Conservation (phyloP, 176 grass and related monocot genomes). For the Triticum urartu region DNA sequence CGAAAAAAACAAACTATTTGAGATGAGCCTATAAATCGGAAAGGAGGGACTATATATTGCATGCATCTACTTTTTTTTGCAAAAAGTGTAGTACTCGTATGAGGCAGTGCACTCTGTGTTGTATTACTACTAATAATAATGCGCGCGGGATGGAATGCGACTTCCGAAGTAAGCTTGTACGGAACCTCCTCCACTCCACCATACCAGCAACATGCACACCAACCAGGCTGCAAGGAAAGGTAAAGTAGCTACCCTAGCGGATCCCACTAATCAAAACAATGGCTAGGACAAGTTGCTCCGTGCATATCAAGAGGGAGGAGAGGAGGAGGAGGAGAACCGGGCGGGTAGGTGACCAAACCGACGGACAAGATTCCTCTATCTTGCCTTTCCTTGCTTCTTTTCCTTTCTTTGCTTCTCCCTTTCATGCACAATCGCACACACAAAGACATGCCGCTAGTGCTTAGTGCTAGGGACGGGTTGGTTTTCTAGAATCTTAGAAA, state of each 20-base stretch:
- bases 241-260: slow-evolving; percentile 19
- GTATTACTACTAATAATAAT: background rate
- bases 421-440: slow-evolving; percentile 41
- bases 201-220: background rate
- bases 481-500: slow-evolving; percentile 57
- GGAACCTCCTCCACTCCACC: background rate
- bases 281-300: slow-evolving; percentile 23
- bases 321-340: background rate
- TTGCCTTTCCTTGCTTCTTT: slow-evolving; percentile 34
- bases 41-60: no score
- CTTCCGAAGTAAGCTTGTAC: slow-evolving; percentile 15
- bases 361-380: slow-evolving; percentile 35
- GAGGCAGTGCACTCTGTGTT: background rate
- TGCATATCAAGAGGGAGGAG: slow-evolving; percentile 15
- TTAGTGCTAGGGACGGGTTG: background rate
- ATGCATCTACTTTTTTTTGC: background rate
- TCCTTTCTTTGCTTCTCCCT: slow-evolving; percentile 25
- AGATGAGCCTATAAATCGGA: no score
- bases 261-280: slow-evolving; percentile 37
- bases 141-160: background rate
- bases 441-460: slow-evolving; percentile 33
- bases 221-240: slow-evolving; percentile 3
- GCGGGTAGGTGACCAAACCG: slow-evolving; percentile 63
- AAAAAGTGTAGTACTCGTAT: background rate
- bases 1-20: no score